Base-by-base conservation (phyloP, 2,329 filamentous ascomycete genomes). In the Aspergillus vadensis region DNA sequence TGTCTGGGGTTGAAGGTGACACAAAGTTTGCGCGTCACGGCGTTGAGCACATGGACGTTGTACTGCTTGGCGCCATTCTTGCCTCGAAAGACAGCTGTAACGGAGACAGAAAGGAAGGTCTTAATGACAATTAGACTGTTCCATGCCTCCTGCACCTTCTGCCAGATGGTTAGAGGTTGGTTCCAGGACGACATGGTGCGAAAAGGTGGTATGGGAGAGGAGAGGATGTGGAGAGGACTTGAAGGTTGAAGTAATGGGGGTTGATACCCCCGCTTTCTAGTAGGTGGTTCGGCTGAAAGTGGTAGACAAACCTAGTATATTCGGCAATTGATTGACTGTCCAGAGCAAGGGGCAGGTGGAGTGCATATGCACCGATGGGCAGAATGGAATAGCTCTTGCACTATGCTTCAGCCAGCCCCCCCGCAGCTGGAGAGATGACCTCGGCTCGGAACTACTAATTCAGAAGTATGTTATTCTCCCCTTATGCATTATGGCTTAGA, bases 41-140 rank as follows among this genome's bases (percentile, higher is more conserved):
- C 67, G 54, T 71, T 67, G 6, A 61, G 39, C 32, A 80, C 53
- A 70, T 80, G 76, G 41, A 74, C 67, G 17, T 60, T 63, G 55
- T 76, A 79, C 5, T 67, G 65, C 52, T 67, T 73, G 17, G 77
- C 71, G 39, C 76, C 77, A 30, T 60, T 66, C 17, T 73, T 65
- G 5, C 77, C 76, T 15, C 78, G 76, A 57, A 80, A 79, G 1
- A 74, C 59, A 14, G 74, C 76, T 5, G 75, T 72, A 27, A 77
- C 62, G 21, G 74, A 69, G 17, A 65, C 69, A 57, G 72, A 73
- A 5, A 77, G 54, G 5, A 63, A 60, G 5, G 67, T 65, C 14
- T 66, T 67, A 4, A 72, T 38, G 12, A 76, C 36, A 4, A 67
- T 68, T 1, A 77, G 53, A 5, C 67, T 59, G 15, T 30, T 50